A percentile compares a stretch with the other conserved stretches of the same genome.
phyloP scores from a whole-genome alignment of 352 stramenopile genomes.

The Pythium rishiriense region DNA sequence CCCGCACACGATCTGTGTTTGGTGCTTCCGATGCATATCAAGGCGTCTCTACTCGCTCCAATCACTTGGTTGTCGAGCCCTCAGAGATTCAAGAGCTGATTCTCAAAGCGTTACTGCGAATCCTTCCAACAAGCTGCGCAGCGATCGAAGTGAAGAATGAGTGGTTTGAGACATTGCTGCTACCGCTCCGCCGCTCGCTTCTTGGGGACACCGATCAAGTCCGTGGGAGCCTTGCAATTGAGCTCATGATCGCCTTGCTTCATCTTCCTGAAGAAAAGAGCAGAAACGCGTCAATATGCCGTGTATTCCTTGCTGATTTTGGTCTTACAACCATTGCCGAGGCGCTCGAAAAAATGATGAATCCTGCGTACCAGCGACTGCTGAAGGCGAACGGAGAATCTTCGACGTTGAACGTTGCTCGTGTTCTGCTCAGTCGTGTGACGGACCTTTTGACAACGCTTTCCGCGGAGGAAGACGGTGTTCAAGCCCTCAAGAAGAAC shows the following conservation, averaged over 20 bases:
- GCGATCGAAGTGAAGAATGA: constrained; percentile 54
- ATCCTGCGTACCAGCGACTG: constrained; percentile 66
- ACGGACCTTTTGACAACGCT: constrained; percentile 65
- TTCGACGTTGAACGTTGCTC: constrained; percentile 34
- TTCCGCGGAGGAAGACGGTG: constrained; percentile 37
- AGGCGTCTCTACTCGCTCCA: constrained; percentile 17
- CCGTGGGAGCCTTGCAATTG: constrained; percentile 67
- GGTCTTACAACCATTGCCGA: constrained; percentile 55
- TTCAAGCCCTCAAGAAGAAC: constrained; percentile 58
- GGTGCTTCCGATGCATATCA: constrained; percentile 19
- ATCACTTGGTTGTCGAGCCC: constrained; percentile 37
- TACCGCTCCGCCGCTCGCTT: constrained; percentile 61
- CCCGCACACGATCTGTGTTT: constrained; percentile 55
- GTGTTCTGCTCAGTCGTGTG: constrained; percentile 67
- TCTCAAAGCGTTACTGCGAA: constrained; percentile 61
- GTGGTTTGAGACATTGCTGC: constrained; percentile 62
- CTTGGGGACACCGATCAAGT: constrained; percentile 77
- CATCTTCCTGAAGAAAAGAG: constrained; percentile 43
- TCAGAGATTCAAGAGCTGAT: constrained; percentile 84
- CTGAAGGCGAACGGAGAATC: constrained; percentile 37
- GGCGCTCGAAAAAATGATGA: constrained; percentile 69
- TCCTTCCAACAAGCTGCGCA: constrained; percentile 58
- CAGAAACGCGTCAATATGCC: constrained; percentile 56
- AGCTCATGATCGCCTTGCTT: constrained; percentile 67
- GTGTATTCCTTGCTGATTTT: constrained; percentile 53